phyloP scores from a whole-genome alignment of 306 rosid species.

The Phaseolus lunatus region DNA sequence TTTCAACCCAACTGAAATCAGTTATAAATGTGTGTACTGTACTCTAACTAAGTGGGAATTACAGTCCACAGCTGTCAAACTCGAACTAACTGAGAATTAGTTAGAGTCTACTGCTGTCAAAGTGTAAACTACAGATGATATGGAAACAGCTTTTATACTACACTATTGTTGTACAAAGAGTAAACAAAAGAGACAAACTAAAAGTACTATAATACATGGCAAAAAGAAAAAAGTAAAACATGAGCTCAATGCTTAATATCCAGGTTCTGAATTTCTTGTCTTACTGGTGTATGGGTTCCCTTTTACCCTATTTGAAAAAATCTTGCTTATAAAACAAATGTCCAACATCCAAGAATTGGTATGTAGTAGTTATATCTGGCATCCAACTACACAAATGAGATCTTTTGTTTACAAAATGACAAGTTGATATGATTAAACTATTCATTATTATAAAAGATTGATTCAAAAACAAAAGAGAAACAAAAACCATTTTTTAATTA shows the following conservation, averaged over 20 bases:
- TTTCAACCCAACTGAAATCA: background rate
- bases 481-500: slow-evolving; percentile 27
- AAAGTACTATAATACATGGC: background rate
- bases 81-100: too few species aligned
- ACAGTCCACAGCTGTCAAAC: too few species aligned
- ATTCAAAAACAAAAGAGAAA: slow-evolving; percentile 10
- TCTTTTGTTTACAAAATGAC: background rate
- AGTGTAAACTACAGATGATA: too few species aligned
- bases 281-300: background rate
- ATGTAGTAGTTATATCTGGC: background rate
- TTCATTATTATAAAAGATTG: slow-evolving; percentile 15
- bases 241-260: slow-evolving; percentile 10
- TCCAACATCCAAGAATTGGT: slow-evolving; percentile 14
- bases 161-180: too few species aligned
- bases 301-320: background rate
- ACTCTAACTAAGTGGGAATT: too few species aligned
- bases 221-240: slow-evolving; percentile 36
- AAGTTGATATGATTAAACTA: slow-evolving; percentile 5
- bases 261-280: background rate
- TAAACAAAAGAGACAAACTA: too few species aligned
- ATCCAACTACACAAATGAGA: slow-evolving; percentile 23
- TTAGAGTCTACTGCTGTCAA: too few species aligned
- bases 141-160: too few species aligned
- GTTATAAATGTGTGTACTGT: too few species aligned
- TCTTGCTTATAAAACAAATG: background rate